phyloP scores from a whole-genome alignment of 305 asterid species.

The Ilex paraguariensis region DNA sequence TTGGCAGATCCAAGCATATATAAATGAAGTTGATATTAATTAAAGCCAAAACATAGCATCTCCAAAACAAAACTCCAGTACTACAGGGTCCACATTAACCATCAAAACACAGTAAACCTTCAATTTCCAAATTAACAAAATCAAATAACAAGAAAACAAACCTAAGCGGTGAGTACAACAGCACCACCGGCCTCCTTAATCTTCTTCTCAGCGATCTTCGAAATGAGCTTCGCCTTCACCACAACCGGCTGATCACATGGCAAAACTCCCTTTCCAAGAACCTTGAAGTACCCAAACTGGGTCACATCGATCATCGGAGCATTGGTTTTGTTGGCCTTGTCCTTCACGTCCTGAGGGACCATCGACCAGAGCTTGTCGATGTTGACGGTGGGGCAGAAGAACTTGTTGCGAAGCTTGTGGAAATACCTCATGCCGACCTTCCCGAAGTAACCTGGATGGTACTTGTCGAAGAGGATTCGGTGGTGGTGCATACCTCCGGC shows the following conservation, averaged over 20 bases:
- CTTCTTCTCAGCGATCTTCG: slow-evolving; percentile 81
- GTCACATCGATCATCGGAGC: slow-evolving; percentile 71
- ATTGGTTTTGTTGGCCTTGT: slow-evolving; percentile 38
- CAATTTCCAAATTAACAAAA: too few relatives aligned
- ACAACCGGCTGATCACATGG: slow-evolving; percentile 56
- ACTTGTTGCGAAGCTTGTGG: slow-evolving; percentile 68
- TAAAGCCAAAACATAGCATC: too few relatives aligned
- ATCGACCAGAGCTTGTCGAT: slow-evolving; percentile 68
- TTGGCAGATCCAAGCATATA: too few relatives aligned
- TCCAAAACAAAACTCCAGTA: too few relatives aligned
- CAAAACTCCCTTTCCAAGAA: slow-evolving; percentile 66
- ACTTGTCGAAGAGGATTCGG: slow-evolving; percentile 83
- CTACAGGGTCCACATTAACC: too few relatives aligned
- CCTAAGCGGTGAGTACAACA: slow-evolving; percentile 64
- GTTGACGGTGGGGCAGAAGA: slow-evolving; percentile 71
- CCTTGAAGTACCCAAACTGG: slow-evolving; percentile 78
- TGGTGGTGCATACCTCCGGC: slow-evolving; percentile 91
- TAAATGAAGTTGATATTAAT: too few relatives aligned
- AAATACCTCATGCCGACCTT: slow-evolving; percentile 83
- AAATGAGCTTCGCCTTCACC: slow-evolving; percentile 68
- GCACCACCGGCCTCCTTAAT: slow-evolving; percentile 90
- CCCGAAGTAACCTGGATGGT: slow-evolving; percentile 74
- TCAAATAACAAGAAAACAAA: background rate
- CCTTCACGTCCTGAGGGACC: slow-evolving; percentile 66
- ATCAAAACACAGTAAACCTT: too few relatives aligned